Evolutionary conservation across 2,329 filamentous ascomycete genomes (phyloP).

Genomic region (Alternaria infectoria): DNA sequence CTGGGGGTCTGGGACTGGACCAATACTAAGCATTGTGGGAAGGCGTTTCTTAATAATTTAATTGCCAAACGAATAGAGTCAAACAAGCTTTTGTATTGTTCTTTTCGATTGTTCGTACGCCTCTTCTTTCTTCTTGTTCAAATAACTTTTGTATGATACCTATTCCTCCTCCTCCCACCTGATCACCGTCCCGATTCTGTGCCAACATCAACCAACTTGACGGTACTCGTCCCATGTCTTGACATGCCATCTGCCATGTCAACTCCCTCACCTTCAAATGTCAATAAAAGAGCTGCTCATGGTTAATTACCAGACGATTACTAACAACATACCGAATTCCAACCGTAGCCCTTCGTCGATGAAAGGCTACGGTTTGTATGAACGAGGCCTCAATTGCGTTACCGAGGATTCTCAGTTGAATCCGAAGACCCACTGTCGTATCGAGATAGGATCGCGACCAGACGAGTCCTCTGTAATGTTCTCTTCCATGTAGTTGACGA

Average conservation of each 20-base stretch:
- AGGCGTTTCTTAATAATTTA: not conserved
- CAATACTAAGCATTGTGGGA: not conserved
- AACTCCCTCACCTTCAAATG: not conserved
- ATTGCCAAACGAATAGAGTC: not conserved
- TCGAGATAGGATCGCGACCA: not conserved
- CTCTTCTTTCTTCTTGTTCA: not conserved
- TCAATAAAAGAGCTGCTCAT: not conserved
- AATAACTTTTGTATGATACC: not conserved
- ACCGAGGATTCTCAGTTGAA: not conserved
- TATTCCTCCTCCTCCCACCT: not conserved
- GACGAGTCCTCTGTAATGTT: not conserved
- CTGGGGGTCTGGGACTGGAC: not conserved
- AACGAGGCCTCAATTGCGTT: not conserved
- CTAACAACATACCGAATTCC: not conserved
- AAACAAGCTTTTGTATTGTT: not conserved
- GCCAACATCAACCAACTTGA: not conserved
- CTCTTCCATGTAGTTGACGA: not conserved
- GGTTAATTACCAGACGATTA: not conserved
- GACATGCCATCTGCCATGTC: not conserved
- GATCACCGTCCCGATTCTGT: not conserved
- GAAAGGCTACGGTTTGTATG: not conserved
- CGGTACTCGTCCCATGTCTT: not conserved
- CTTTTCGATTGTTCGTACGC: not conserved
- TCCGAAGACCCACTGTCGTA: constrained; percentile 1
- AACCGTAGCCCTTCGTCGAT: not conserved